Evolutionary conservation across 805 yeast species (phyloP), one percentile per base, ranked within the genome.

Genomic region (Schwanniomyces sp.): DNA sequence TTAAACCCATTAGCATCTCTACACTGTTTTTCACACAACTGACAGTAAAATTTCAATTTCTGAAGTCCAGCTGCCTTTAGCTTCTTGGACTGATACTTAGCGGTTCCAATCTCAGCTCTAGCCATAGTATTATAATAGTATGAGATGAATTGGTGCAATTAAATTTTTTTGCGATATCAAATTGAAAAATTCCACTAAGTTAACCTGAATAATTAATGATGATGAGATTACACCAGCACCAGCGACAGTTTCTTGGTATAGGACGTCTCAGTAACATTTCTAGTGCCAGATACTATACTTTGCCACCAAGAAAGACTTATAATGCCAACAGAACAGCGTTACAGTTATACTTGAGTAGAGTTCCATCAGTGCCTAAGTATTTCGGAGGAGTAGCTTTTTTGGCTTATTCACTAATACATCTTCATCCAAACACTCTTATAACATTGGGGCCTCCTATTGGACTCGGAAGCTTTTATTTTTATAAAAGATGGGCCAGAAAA

Each of bases 1-100:
- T 87, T 86, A 72, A 88, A 94, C 24, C 99, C 99, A 67, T 94
- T 92, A 52, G 88, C 96, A 63, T 95, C 99, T 46, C 97, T 72
- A 63, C 98, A 91, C 68, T 94, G 99, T 59, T 92, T 90, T 61
- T 78, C 81, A 60, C 99, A 94, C 2, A 89, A 77, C 63, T 86
- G 98, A 65, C 99, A 94, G 66, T 91, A 95, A 76, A 82, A 92
- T 51, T 82, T 76, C 44, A 94, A 79, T 59, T 88, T 84, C 66
- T 91, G 97, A 24, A 91, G 81, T 2, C 98, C 98, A 41, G 80
- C 75, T 24, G 89, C 82, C 67, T 88, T 88, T 76, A 88, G 78
- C 63, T 85, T 83, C 58, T 88, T 89, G 27, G 92, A 78, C 43
- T 86, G 70, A 63, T 80, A 81, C 61, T 86, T 86, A 29, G 96